Percentiles rank a stretch among this genome's conserved stretches.
Conservation (phyloP, 192 early-diverging fungal species). For the Kickxella alabastrina region DNA sequence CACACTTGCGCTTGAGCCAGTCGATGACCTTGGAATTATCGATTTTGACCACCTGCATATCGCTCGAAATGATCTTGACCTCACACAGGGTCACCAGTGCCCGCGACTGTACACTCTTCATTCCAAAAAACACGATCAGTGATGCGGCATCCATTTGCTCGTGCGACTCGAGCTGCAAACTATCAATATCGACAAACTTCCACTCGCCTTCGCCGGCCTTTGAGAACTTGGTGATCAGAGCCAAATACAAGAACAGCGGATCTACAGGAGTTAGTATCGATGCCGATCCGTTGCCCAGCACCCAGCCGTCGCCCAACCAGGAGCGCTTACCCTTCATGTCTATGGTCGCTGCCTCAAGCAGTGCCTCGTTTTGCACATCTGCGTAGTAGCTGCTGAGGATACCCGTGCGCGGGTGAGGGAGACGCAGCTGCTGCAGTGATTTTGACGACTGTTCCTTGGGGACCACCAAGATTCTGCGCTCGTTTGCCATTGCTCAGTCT, state of each 20-base stretch:
- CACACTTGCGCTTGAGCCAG: constrained; percentile 42
- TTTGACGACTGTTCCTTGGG: constrained; percentile 16
- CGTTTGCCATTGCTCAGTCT: too few species aligned
- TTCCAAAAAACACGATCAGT: constrained; percentile 5
- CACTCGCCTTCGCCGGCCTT: constrained; percentile 11
- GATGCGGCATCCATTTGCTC: constrained; percentile 20
- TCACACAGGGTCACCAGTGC: constrained; percentile 29
- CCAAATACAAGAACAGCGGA: constrained; percentile 36
- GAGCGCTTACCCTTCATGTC: constrained; percentile 39
- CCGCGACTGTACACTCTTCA: not conserved
- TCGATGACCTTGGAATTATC: constrained; percentile 15
- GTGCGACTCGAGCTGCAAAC: constrained; percentile 24
- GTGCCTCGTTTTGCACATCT: constrained; percentile 8
- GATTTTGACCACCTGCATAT: constrained; percentile 18
- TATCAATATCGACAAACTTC: constrained; percentile 33
- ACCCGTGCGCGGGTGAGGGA: constrained; percentile 25
- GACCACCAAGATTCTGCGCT: constrained; percentile 19
- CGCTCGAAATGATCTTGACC: constrained; percentile 10
- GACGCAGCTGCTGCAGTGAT: constrained; percentile 25
- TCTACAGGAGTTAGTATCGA: constrained; percentile 26
- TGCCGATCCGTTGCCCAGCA: constrained; percentile 16
- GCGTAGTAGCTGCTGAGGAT: constrained; percentile 30
- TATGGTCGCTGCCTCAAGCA: constrained; percentile 25
- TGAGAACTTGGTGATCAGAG: constrained; percentile 19
- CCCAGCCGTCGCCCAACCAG: constrained; percentile 31